phyloP scores from a whole-genome alignment of 2,329 filamentous ascomycete genomes.

The Trichoderma arundinaceum region DNA sequence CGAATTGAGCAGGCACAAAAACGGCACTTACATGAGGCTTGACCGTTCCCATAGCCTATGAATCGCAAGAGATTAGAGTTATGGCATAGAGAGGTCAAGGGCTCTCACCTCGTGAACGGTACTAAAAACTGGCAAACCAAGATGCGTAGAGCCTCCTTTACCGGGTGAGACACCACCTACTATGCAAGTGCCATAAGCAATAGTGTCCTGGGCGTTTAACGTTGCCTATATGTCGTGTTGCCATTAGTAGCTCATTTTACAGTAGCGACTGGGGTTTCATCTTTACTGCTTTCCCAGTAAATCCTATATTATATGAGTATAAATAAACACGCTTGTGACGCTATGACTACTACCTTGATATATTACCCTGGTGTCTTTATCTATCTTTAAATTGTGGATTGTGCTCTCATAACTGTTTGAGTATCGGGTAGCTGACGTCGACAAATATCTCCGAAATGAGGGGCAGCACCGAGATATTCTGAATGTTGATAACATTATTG shows the following conservation, averaged over 20 bases:
- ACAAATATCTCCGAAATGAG: background rate
- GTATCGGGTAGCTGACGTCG: slow-evolving; percentile 37
- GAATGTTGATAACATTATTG: background rate
- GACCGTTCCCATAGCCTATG: slow-evolving; percentile 44
- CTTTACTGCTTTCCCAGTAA: slow-evolving; percentile 48
- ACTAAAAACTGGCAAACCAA: slow-evolving; percentile 46
- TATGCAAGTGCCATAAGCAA: slow-evolving; percentile 47
- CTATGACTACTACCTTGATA: slow-evolving; percentile 41
- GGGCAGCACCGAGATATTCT: background rate
- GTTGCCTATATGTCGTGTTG: slow-evolving; percentile 42
- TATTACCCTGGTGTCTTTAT: slow-evolving; percentile 43
- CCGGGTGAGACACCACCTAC: slow-evolving; percentile 49
- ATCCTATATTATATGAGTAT: slow-evolving; percentile 37
- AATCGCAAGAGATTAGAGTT: background rate
- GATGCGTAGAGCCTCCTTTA: slow-evolving; percentile 44
- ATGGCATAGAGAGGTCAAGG: background rate
- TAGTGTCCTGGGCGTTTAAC: slow-evolving; percentile 46
- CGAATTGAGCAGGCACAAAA: slow-evolving; percentile 62
- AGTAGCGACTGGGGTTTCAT: background rate
- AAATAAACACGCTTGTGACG: too few relatives aligned
- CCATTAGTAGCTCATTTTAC: background rate
- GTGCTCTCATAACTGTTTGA: slow-evolving; percentile 38
- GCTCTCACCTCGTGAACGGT: slow-evolving; percentile 43
- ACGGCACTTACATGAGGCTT: slow-evolving; percentile 33
- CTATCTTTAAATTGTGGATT: slow-evolving; percentile 41